phyloP scores from a whole-genome alignment of 768 basidiomycete species.

The Fistulinella prunicolor region DNA sequence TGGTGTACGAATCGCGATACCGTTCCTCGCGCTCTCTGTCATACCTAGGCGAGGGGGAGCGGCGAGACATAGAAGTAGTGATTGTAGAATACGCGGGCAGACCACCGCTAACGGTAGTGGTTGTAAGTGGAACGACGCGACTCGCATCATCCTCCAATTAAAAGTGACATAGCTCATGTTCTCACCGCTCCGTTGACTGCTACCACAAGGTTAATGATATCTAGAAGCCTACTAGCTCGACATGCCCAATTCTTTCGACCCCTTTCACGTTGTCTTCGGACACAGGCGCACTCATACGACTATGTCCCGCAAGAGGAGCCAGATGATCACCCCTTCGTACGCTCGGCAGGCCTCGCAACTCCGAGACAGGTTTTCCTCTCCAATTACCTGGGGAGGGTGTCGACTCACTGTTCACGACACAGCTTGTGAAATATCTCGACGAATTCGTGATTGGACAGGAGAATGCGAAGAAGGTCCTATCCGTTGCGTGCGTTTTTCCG shows the following conservation, averaged over 20 bases:
- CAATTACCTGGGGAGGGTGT: not conserved
- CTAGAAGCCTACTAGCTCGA: constrained; percentile 20
- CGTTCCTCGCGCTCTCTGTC: constrained; percentile 26
- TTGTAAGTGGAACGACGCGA: too few relatives aligned
- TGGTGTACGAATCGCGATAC: constrained; percentile 33
- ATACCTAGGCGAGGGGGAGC: constrained; percentile 45
- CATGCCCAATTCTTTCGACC: constrained; percentile 28
- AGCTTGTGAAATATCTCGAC: constrained; percentile 85
- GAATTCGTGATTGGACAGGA: constrained; percentile 92
- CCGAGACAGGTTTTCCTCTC: constrained; percentile 44
- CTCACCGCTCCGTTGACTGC: not conserved
- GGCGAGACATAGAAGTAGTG: constrained; percentile 39
- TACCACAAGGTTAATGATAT: constrained; percentile 20
- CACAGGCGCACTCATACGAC: constrained; percentile 54
- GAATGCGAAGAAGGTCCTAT: constrained; percentile 87
- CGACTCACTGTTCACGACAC: constrained; percentile 9
- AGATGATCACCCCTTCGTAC: constrained; percentile 32
- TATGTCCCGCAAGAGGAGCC: constrained; percentile 31
- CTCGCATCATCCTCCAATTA: too few relatives aligned
- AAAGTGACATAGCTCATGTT: too few relatives aligned
- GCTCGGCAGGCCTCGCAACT: constrained; percentile 55
- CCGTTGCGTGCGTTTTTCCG: constrained; percentile 76
- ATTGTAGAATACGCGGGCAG: too few relatives aligned
- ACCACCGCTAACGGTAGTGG: too few relatives aligned
- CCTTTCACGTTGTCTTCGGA: constrained; percentile 43